Evolutionary conservation across 2,329 filamentous ascomycete genomes (phyloP), one percentile per base, ranked within the genome.

Genomic region (Pezicula rhizophila): DNA sequence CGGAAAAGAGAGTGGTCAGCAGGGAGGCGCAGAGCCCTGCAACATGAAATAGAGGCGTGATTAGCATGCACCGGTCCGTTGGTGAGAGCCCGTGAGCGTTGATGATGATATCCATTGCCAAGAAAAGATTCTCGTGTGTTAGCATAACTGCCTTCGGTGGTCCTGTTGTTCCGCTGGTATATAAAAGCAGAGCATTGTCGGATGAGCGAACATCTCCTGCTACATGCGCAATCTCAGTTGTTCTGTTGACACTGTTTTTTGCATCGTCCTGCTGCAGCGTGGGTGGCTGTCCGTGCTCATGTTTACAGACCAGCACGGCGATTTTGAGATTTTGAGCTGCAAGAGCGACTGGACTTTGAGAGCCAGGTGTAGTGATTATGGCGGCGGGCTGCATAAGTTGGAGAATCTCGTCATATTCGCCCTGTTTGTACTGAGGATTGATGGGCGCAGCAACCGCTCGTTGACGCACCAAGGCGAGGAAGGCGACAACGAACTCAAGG

Each of bases 11-110:
- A 1, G 87, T 85, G 1, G 86, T 85, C 5, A 93, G 75, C 56
- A 92, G 85, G 17, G 79, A 87, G 51, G 87, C 89, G 12, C 92
- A 75, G 5, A 93, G 76, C 14, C 87, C 88, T 63, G 90, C 87
- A 43, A 92, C 87, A 67, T 92, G 87, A 75, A 92, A 92, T 3
- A 91, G 76, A 20, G 87, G 87, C 87, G 91, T 92, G 49, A 92
- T 86, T 20, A 92, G 76, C 76, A 88, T 82, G 18, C 87, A 90
- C 39, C 87, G 80, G 66, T 92, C 87, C 47, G 75, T 62, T 7
- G 78, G 63, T 0, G 79, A 82, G 52, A 92, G 75, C 49, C 82
- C 67, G 65, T 91, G 91, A 2, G 87, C 91, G 49, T 75, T 71
- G 60, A 84, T 75, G 63, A 92, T 87, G 68, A 91, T 92, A 81